A percentile compares a stretch with the other conserved stretches of the same genome.
Conservation (phyloP, 75 land plant genomes). For the Selaginella moellendorffii region DNA sequence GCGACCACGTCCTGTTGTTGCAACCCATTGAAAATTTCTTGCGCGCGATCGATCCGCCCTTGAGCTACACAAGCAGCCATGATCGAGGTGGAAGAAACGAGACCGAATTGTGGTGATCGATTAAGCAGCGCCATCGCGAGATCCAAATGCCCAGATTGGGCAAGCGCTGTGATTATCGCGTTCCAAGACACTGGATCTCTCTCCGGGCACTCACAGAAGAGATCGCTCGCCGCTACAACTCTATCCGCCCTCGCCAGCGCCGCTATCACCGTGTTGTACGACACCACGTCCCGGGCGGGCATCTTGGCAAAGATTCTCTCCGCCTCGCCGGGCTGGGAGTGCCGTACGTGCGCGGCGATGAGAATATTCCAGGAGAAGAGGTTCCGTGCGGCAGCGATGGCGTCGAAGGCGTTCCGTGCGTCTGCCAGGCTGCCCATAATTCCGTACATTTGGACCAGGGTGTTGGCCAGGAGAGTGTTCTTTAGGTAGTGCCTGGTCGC, state of each 20-base stretch:
- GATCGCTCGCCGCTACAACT: not conserved
- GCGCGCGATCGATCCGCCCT: not conserved
- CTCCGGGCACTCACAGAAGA: not conserved
- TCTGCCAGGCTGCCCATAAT: not conserved
- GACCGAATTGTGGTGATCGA: not conserved
- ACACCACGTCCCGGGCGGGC: not conserved
- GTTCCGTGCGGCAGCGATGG: not conserved
- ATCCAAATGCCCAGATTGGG: not conserved
- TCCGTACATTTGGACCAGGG: not conserved
- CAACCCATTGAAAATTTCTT: not conserved
- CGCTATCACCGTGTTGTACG: not conserved
- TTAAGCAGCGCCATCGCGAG: not conserved
- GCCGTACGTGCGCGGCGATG: not conserved
- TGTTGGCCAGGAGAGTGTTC: not conserved
- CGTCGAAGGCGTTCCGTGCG: not conserved
- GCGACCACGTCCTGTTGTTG: not conserved
- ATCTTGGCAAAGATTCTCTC: not conserved
- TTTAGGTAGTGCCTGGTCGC: not conserved
- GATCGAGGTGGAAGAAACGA: not conserved
- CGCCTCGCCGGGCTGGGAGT: not conserved
- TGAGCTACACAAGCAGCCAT: not conserved
- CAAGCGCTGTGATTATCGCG: not conserved
- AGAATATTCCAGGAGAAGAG: not conserved
- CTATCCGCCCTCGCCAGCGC: not conserved
- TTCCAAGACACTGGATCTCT: not conserved